Conservation (phyloP, 208 protist genomes). For the Leishmania amazonensis region DNA sequence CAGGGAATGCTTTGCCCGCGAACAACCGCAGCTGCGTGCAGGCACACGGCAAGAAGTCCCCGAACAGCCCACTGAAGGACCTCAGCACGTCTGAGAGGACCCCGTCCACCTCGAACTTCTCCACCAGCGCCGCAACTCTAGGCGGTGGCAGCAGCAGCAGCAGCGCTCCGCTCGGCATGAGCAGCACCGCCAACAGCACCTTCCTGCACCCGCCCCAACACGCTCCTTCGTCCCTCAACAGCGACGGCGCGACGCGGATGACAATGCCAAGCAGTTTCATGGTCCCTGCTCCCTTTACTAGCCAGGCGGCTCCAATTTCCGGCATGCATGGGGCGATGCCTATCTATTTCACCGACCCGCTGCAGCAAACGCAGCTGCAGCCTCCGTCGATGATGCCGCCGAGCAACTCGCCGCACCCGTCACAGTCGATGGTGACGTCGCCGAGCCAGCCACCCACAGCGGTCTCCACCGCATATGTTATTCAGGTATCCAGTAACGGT, state of each 20-base stretch:
- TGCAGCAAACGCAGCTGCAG: constrained; percentile 2
- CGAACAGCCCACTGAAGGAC: neutral
- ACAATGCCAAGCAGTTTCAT: neutral
- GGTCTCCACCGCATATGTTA: neutral
- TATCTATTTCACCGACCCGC: constrained; percentile 7
- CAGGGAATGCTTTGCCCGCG: neutral
- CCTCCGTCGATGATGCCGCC: neutral
- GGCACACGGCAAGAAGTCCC: constrained; percentile 2
- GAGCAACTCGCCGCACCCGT: neutral
- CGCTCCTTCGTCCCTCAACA: neutral
- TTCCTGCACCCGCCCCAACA: neutral
- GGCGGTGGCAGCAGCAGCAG: constrained; percentile 3
- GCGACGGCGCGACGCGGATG: constrained; percentile 3
- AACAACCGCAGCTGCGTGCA: constrained; percentile 2
- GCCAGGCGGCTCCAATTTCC: neutral
- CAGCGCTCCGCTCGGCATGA: neutral
- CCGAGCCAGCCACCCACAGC: neutral
- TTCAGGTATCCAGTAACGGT: constrained; percentile 6
- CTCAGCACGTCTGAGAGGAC: constrained; percentile 4
- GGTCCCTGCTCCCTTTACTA: constrained; percentile 1
- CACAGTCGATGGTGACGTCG: neutral
- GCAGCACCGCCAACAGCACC: neutral
- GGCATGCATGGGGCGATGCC: neutral
- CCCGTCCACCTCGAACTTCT: constrained; percentile 5
- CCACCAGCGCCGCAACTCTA: neutral